phyloP scores from a whole-genome alignment of 345 rosid species.

The Bruguiera sexangula region DNA sequence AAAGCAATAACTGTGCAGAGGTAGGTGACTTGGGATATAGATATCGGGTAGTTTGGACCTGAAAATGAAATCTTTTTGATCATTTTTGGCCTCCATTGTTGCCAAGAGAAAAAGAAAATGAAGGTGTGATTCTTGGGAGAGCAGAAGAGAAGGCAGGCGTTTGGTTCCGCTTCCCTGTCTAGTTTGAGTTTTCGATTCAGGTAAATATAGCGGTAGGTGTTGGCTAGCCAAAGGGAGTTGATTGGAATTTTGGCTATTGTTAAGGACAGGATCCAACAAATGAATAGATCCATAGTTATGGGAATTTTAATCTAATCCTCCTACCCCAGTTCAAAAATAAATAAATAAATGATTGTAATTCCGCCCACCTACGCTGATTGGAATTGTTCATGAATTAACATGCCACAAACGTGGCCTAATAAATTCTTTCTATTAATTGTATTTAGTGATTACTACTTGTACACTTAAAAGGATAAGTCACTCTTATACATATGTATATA shows the following conservation, averaged over 20 bases:
- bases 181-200: slow-evolving; percentile 31
- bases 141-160: slow-evolving; percentile 21
- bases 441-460: no score
- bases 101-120: neutral
- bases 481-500: no score
- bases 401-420: no score
- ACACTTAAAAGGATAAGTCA: no score
- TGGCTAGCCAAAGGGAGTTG: slow-evolving; percentile 29
- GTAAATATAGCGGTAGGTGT: slow-evolving; percentile 40
- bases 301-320: neutral
- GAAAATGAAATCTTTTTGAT: slow-evolving; percentile 44
- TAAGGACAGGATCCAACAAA: neutral
- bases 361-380: no score
- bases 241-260: neutral
- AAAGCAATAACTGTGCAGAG: slow-evolving; percentile 59
- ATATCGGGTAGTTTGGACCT: slow-evolving; percentile 80
- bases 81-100: slow-evolving; percentile 32
- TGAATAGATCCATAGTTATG: neutral
- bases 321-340: neutral
- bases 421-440: no score
- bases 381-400: no score
- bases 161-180: slow-evolving; percentile 28
- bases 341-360: no score
- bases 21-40: slow-evolving; percentile 64
- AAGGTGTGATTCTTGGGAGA: neutral